Evolutionary conservation across 352 stramenopile species (phyloP).

Genomic region (Globisporangium cystogenes): DNA sequence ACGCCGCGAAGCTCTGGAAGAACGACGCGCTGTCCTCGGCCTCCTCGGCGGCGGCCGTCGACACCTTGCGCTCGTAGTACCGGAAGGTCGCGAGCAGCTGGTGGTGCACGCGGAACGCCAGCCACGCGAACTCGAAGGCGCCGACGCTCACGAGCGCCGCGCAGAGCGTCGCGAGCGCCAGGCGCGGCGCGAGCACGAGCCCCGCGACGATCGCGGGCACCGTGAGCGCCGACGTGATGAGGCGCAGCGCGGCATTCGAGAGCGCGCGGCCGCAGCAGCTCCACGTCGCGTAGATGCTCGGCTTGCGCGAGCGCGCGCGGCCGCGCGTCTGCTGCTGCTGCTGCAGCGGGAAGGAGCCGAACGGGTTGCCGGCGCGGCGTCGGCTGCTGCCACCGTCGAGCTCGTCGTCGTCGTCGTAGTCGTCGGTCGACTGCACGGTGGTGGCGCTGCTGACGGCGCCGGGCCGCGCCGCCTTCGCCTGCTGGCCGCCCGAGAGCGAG

Average conservation of each 20-base stretch:
- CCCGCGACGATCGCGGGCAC: slow-evolving; percentile 23
- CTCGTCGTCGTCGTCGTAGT: slow-evolving; percentile 14
- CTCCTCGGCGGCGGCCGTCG: slow-evolving; percentile 6
- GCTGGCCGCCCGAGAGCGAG: background rate
- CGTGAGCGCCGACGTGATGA: slow-evolving; percentile 22
- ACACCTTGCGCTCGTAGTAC: slow-evolving; percentile 30
- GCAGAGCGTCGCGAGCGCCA: slow-evolving; percentile 21
- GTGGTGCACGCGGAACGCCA: slow-evolving; percentile 42
- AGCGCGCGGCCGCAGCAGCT: slow-evolving; percentile 28
- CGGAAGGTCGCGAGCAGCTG: slow-evolving; percentile 35
- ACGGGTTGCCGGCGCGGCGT: slow-evolving; percentile 3
- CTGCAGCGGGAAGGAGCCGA: slow-evolving; percentile 2
- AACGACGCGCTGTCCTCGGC: slow-evolving; percentile 15
- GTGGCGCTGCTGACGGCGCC: slow-evolving; percentile 20
- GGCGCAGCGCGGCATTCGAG: slow-evolving; percentile 28
- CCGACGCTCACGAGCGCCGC: slow-evolving; percentile 29
- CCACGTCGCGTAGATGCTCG: slow-evolving; percentile 34
- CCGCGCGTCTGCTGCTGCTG: slow-evolving; percentile 12
- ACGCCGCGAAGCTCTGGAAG: slow-evolving; percentile 21
- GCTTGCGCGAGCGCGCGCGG: slow-evolving; percentile 28
- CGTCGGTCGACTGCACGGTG: slow-evolving; percentile 14
- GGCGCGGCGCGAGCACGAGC: slow-evolving; percentile 29
- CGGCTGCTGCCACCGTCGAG: slow-evolving; percentile 7
- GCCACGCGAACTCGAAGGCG: slow-evolving; percentile 49
- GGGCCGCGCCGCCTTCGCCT: slow-evolving; percentile 7